Conservation (phyloP, 192 early-diverging fungal species). For the Entomortierella parvispora region DNA sequence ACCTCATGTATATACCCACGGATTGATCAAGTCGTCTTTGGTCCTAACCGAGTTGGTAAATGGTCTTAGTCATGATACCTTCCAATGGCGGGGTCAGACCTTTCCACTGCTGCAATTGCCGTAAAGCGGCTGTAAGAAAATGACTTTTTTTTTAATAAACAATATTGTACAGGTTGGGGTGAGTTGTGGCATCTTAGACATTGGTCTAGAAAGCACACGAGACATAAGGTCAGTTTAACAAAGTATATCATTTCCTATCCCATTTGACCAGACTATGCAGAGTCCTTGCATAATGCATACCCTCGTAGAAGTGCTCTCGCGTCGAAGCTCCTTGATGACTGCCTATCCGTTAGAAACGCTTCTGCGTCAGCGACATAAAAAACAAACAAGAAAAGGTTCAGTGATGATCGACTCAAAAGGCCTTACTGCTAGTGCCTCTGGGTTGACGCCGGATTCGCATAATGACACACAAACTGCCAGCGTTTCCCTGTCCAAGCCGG, state of each 20-base stretch:
- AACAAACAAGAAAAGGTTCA: background rate
- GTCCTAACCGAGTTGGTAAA: slow-evolving; percentile 30
- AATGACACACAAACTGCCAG: slow-evolving; percentile 79
- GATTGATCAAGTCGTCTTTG: slow-evolving; percentile 36
- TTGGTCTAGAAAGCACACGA: too few species aligned
- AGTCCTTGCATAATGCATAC: slow-evolving; percentile 11
- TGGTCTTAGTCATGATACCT: slow-evolving; percentile 22
- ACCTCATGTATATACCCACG: background rate
- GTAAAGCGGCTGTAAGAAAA: background rate
- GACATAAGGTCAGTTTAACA: too few species aligned
- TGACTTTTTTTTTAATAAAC: background rate
- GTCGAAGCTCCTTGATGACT: slow-evolving; percentile 57
- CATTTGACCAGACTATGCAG: background rate
- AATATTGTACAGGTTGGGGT: too few species aligned
- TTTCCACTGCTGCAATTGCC: background rate
- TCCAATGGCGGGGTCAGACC: slow-evolving; percentile 25
- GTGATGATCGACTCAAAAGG: background rate
- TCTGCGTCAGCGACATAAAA: background rate
- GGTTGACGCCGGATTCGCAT: slow-evolving; percentile 85
- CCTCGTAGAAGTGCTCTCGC: slow-evolving; percentile 44
- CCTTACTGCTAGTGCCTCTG: slow-evolving; percentile 75
- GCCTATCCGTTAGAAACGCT: slow-evolving; percentile 33
- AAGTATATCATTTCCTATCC: too few species aligned
- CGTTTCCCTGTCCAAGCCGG: slow-evolving; percentile 76
- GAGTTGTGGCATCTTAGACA: too few species aligned